These are phyloP conservation scores for Aureobasidium namibiae DNA, from an alignment of 2,329 filamentous ascomycete genomes.

Conservation along the genomic window DNA sequence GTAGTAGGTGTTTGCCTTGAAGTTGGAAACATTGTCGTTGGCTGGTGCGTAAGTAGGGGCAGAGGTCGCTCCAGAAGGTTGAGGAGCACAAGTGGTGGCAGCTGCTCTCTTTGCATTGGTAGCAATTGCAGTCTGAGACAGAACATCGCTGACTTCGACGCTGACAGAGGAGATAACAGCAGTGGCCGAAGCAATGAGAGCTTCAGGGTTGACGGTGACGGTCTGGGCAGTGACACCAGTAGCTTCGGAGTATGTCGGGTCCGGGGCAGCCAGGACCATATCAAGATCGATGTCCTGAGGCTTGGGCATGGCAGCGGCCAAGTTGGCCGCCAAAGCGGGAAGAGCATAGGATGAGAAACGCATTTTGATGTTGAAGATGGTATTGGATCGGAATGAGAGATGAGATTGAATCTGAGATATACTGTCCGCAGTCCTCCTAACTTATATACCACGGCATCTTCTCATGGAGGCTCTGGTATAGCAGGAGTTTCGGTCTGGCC, in stretches of 20 bases:
- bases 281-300: constrained; percentile 20
- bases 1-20: constrained; percentile 15
- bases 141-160: constrained; percentile 14
- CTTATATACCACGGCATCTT: not conserved
- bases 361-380: constrained; percentile 4
- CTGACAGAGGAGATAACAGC: constrained; percentile 17
- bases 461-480: not conserved
- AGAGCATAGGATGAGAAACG: constrained; percentile 9
- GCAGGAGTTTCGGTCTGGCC: not conserved
- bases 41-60: constrained; percentile 12
- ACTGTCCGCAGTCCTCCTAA: not conserved
- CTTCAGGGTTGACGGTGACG: constrained; percentile 16
- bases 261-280: constrained; percentile 12
- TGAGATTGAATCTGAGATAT: not conserved
- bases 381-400: not conserved
- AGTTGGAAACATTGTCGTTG: constrained; percentile 16
- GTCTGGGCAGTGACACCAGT: constrained; percentile 15
- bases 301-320: constrained; percentile 18
- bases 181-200: constrained; percentile 16
- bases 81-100: constrained; percentile 1
- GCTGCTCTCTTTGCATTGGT: constrained; percentile 6
- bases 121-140: constrained; percentile 12
- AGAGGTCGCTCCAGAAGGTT: constrained; percentile 1
- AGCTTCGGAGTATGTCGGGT: not conserved
- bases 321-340: constrained; percentile 12